Evolutionary conservation across 768 basidiomycete species (phyloP), one percentile per base, ranked within the genome.

Genomic region (Phanerodontia chrysosporium): DNA sequence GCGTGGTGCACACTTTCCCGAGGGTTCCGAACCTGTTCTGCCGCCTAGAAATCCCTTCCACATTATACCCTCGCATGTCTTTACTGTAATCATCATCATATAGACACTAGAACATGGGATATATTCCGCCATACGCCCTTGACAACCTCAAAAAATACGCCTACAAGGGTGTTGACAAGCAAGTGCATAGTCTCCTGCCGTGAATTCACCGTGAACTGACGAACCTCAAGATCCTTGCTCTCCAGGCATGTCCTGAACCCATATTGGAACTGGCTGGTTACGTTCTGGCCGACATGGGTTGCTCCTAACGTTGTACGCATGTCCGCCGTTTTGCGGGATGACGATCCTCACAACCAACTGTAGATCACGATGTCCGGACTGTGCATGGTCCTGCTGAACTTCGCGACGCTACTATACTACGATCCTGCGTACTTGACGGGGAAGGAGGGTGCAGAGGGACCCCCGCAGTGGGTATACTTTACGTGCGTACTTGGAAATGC

Each of bases 221-320:
- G 7, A 21, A 22, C 49, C 6, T 6, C 24, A 45, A 94, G 92
- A 70, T 95, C 92, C 9, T 64, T 91, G 30, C 66, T 90, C 1
- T 92, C 92, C 39, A 79, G 82, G 67, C 87, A 88, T 71, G 74
- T 95, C 24, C 76, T 98, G 55, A 83, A 85, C 45, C 90, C 90
- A 2, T 96, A 88, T 74, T 97, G 95, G 94, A 91, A 79, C 32
- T 90, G 90, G 90, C 84, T 96, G 61, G 90, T 96, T 56, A 93
- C 84, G 4, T 78, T 95, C 25, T 95, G 91, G 85, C 95, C 95
- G 1, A 77, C 80, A 46, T 85, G 78, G 46, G 78, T 98, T 6
- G 95, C 95, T 0, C 95, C 95, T 1, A 98, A 98, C 71, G 88
- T 88, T 12, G 95, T 95, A 66, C 58, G 87, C 77, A 27, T 6